Evolutionary conservation across 768 basidiomycete species (phyloP), one percentile per base, ranked within the genome.

Genomic region (Nidularia sp.): DNA sequence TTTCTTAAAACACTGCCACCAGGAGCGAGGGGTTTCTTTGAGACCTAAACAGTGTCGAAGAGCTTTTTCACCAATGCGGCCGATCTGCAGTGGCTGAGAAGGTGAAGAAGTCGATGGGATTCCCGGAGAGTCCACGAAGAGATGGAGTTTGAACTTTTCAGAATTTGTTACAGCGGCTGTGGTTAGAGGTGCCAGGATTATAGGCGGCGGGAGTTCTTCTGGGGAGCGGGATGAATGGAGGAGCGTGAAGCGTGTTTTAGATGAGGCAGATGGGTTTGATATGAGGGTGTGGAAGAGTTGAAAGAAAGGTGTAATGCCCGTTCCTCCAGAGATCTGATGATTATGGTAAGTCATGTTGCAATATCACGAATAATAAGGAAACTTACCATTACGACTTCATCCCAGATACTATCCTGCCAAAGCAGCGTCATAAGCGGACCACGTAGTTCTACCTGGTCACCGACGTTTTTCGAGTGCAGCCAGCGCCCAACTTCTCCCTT

Each of bases 221-320:
- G 75, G 74, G 12, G 72, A 77, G 34, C 71, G 77, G 8, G 88
- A 90, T 6, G 82, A 81, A 56, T 93, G 91, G 25, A 93, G 70
- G 3, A 93, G 66, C 0, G 84, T 90, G 62, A 87, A 86, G 2
- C 78, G 82, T 44, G 87, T 82, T 31, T 63, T 65, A 18, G 69
- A 55, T 25, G 55, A 39, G 56, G 59, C 45, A 39, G 55, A 53
- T n/a, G 66, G 60, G 50, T 63, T 62, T 15, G 68, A 68, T 42
- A 90, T 80, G 10, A 79, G 60, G 5, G 68, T 68, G 59, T 86
- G 76, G 53, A 92, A 72, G 15, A 93, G 73, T 62, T 93, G 91
- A 60, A 83, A 83, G 64, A 93, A 93, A 3, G 91, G 92, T 12
- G 91, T 86, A 47, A 93, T 85, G 31, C 92, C 91, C 4, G 91